Evolutionary conservation across 2,329 filamentous ascomycete genomes (phyloP), one percentile per base, ranked within the genome.

Genomic region (Epichloe scottii): DNA sequence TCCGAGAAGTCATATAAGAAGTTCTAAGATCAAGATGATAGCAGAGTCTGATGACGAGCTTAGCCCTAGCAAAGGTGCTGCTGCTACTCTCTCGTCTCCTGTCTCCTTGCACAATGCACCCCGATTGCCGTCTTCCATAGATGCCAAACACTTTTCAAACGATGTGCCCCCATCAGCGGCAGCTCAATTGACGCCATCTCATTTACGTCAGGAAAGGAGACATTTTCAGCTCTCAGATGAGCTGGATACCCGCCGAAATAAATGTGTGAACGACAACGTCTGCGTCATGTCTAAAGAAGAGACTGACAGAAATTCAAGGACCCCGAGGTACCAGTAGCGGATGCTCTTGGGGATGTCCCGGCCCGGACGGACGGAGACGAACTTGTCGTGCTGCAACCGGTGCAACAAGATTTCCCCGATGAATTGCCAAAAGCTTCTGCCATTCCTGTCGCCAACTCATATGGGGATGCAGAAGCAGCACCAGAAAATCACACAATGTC

Each of bases 41-140:
- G 23, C 14, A 19, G 46, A 45, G 26, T 52, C 54, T 10, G 57
- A 58, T 6, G 51, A 55, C 40, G 56, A 57, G 26, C 43, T 54
- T 7, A 52, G 46, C 19, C 49, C 47, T n/a, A 47, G 38, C 17
- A 48, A 48, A 26, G 42, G 47, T 37, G 53, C 52, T 17, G 58
- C 60, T 15, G 59, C 57, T 35, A 60, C 55, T 21, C 55, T 62
- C 3, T 60, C 58, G 15, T 60, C 60, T 3, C 62, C 61, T 5
- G 55, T 64, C 11, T 67, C 64, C 4, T 54, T 60, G 37, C 54
- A 17, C 47, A 56, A 53, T 44, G 50, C 11, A 7, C 26, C 43
- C 19, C 26, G 37, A 19, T 19, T 33, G 35, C n/a, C 17, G 23
- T 46, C 38, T 26, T 19, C 19, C 35, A 46, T 14, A 38, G 49